Percentiles rank a stretch among this genome's conserved stretches.
Evolutionary conservation across 306 rosid species (phyloP).

Genomic region (Lotus japonicus): DNA sequence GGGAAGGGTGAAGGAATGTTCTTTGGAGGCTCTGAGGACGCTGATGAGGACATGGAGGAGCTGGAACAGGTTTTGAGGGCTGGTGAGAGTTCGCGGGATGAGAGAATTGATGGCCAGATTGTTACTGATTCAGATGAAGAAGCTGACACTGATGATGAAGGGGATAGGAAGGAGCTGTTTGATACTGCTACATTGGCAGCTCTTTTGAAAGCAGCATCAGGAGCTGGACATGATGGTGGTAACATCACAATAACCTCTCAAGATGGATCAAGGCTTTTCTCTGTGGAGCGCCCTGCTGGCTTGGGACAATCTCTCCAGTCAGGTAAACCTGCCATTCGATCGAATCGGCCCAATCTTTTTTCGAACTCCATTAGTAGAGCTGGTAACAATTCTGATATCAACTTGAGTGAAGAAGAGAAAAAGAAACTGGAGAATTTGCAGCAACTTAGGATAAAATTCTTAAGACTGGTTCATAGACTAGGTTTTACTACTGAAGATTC

Average conservation of each 20-base stretch:
- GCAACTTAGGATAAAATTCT: constrained; percentile 63
- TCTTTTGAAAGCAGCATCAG: constrained; percentile 85
- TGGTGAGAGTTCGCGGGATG: constrained; percentile 48
- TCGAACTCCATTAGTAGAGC: constrained; percentile 35
- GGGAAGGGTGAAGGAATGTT: constrained; percentile 51
- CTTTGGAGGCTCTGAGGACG: constrained; percentile 68
- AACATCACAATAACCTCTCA: constrained; percentile 69
- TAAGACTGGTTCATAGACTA: constrained; percentile 75
- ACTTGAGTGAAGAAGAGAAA: constrained; percentile 78
- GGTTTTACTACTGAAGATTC: constrained; percentile 80
- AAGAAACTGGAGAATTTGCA: constrained; percentile 64
- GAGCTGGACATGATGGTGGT: constrained; percentile 67
- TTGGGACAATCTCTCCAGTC: constrained; percentile 78
- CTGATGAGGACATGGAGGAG: constrained; percentile 58
- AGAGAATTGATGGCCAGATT: constrained; percentile 84
- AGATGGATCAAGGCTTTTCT: constrained; percentile 91
- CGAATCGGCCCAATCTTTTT: constrained; percentile 50
- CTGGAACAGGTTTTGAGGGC: constrained; percentile 49
- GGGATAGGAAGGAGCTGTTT: constrained; percentile 75
- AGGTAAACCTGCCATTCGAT: constrained; percentile 54
- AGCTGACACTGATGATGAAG: constrained; percentile 80
- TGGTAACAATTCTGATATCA: constrained; percentile 40
- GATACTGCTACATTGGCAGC: constrained; percentile 94
- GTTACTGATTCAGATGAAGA: constrained; percentile 88
- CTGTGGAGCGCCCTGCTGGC: constrained; percentile 98